Conservation (phyloP, 2,329 filamentous ascomycete species). For the Rachicladosporium sp. region DNA sequence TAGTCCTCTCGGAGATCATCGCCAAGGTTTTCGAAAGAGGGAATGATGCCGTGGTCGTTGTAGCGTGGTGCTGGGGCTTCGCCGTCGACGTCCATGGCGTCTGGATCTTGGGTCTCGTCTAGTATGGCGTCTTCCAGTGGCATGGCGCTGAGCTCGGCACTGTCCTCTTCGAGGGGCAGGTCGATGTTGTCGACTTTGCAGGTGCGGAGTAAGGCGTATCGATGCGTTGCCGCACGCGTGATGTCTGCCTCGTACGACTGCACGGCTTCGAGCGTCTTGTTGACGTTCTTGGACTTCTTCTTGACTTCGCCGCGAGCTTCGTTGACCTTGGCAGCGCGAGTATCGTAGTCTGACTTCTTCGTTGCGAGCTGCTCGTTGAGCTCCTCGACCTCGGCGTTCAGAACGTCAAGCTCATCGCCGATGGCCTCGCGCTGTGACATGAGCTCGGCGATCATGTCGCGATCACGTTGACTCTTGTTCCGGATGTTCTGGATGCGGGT, state of each 20-base stretch:
- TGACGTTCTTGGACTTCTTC: constrained; percentile 73
- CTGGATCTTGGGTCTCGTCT: constrained; percentile 56
- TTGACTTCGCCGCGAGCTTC: constrained; percentile 69
- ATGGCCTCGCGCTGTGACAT: constrained; percentile 62
- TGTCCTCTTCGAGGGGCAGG: constrained; percentile 64
- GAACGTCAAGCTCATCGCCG: constrained; percentile 57
- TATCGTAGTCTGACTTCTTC: constrained; percentile 53
- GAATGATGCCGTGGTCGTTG: constrained; percentile 82
- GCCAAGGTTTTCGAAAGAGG: constrained; percentile 72
- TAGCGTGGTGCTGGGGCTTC: constrained; percentile 47
- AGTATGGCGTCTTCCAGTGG: constrained; percentile 71
- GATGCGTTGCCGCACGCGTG: constrained; percentile 70
- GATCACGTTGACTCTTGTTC: constrained; percentile 52
- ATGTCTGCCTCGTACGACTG: constrained; percentile 70
- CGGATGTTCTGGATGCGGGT: constrained; percentile 58
- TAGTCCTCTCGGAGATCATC: constrained; percentile 70
- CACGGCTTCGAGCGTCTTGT: constrained; percentile 61
- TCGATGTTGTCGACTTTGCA: constrained; percentile 91
- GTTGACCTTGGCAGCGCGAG: constrained; percentile 63
- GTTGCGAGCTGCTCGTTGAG: constrained; percentile 60
- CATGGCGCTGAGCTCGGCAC: constrained; percentile 60
- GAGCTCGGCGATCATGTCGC: constrained; percentile 57
- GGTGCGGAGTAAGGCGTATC: constrained; percentile 72
- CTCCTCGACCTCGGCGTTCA: constrained; percentile 65
- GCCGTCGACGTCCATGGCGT: constrained; percentile 88